phyloP scores from a whole-genome alignment of 176 grass and related monocot species.

The Aegilops speltoides region DNA sequence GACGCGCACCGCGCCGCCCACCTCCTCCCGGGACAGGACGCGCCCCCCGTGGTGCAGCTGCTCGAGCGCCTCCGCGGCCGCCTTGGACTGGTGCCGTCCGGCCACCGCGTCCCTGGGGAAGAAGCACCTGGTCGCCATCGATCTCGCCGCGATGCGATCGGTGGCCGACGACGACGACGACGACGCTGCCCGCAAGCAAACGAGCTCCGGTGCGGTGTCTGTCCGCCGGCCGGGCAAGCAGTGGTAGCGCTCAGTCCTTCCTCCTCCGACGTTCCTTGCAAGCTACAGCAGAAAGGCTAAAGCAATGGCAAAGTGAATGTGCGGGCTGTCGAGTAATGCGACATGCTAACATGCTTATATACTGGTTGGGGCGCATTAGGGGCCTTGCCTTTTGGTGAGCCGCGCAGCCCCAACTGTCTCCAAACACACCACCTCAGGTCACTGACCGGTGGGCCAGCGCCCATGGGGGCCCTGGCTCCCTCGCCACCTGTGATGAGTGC shows the following conservation, averaged over 20 bases:
- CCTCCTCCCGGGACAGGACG: conserved; percentile 59
- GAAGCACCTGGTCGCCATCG: conserved; percentile 54
- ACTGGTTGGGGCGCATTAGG: neutral
- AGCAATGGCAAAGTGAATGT: conserved; percentile 58
- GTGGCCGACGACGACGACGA: neutral
- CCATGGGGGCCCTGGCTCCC: neutral
- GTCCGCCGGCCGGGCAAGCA: neutral
- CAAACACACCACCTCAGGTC: neutral
- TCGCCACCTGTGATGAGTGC: neutral
- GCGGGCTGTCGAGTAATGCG: conserved; percentile 36
- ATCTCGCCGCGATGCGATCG: neutral
- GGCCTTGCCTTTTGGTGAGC: conserved; percentile 9
- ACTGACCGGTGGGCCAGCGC: neutral
- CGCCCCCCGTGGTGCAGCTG: conserved; percentile 50
- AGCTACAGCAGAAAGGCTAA: conserved; percentile 33
- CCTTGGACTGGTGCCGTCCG: conserved; percentile 25
- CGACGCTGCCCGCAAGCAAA: neutral
- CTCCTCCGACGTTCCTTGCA: conserved; percentile 49
- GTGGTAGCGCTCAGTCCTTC: neutral
- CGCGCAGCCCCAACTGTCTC: conserved; percentile 36
- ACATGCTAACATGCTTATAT: conserved; percentile 43
- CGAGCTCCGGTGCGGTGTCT: neutral
- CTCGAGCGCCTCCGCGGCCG: conserved; percentile 40
- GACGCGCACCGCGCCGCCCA: conserved; percentile 68
- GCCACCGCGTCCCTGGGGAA: conserved; percentile 44